A percentile compares a stretch with the other conserved stretches of the same genome.
phyloP scores from a whole-genome alignment of 2,329 filamentous ascomycete genomes.

The Monilinia polystroma region DNA sequence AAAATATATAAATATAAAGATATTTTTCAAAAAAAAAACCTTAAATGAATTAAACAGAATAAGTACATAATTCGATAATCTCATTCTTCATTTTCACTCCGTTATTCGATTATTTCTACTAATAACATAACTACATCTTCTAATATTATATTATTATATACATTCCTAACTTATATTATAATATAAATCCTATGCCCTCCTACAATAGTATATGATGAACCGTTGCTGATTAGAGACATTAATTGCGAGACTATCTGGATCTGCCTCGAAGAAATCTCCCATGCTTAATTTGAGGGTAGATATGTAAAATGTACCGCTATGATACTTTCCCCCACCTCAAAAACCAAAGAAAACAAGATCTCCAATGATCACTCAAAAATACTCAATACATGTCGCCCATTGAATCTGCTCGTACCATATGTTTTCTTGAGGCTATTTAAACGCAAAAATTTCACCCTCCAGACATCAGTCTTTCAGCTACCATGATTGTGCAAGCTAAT shows the following conservation, averaged over 20 bases:
- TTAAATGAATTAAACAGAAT: no score
- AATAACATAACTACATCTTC: no score
- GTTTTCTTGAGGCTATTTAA: neutral
- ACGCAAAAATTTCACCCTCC: neutral
- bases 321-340: neutral
- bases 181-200: no score
- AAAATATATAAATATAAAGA: no score
- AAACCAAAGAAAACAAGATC: neutral
- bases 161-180: no score
- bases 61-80: no score
- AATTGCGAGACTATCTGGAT: neutral
- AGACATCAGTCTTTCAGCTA: neutral
- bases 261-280: neutral
- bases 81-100: no score
- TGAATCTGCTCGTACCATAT: neutral
- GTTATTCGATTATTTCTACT: no score
- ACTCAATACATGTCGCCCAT: neutral
- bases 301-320: neutral
- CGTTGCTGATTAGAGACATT: neutral
- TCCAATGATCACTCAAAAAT: neutral
- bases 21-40: no score
- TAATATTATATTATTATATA: no score
- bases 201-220: neutral
- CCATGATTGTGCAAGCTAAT: neutral
- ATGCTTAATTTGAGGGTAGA: neutral